Evolutionary conservation across 805 yeast genomes (phyloP).

Genomic region (Torulaspora gathmanii): DNA sequence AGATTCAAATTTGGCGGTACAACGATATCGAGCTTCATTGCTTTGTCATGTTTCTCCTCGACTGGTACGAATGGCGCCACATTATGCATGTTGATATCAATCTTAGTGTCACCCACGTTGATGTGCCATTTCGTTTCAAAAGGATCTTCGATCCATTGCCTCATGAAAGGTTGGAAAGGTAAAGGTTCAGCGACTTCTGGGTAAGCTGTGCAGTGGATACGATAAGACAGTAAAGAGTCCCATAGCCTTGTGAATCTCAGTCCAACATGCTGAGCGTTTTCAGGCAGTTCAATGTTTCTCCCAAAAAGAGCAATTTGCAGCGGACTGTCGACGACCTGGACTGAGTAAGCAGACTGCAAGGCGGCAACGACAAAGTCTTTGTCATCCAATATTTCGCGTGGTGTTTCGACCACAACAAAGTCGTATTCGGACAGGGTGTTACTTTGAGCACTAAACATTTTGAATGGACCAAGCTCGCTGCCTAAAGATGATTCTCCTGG

Average conservation of each 20-base stretch:
- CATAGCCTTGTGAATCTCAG: slow-evolving; percentile 28
- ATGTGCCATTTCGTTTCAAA: slow-evolving; percentile 79
- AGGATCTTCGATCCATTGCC: slow-evolving; percentile 62
- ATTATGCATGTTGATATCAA: slow-evolving; percentile 49
- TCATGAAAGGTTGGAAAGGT: slow-evolving; percentile 55
- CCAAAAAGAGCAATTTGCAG: slow-evolving; percentile 15
- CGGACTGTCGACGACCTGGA: slow-evolving; percentile 9
- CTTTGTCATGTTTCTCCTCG: slow-evolving; percentile 18
- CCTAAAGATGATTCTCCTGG: slow-evolving; percentile 53
- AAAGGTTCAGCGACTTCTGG: slow-evolving; percentile 1
- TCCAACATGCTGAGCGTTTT: slow-evolving; percentile 12
- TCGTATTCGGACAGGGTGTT: slow-evolving; percentile 43
- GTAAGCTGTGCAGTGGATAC: slow-evolving; percentile 13
- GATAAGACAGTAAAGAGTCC: slow-evolving; percentile 30
- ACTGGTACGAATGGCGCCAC: slow-evolving; percentile 64
- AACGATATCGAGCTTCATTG: slow-evolving; percentile 22
- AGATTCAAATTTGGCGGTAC: slow-evolving; percentile 23
- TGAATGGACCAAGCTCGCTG: slow-evolving; percentile 46
- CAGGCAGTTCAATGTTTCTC: background rate
- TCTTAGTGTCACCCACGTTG: slow-evolving; percentile 41
- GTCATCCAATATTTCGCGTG: slow-evolving; percentile 13
- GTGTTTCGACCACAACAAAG: slow-evolving; percentile 46
- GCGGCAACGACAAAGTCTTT: slow-evolving; percentile 26
- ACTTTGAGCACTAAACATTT: slow-evolving; percentile 43
- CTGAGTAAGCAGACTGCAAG: slow-evolving; percentile 3